These are phyloP conservation scores for Kuraishia molischiana DNA, from an alignment of 805 yeast species.

Conservation along the genomic window DNA sequence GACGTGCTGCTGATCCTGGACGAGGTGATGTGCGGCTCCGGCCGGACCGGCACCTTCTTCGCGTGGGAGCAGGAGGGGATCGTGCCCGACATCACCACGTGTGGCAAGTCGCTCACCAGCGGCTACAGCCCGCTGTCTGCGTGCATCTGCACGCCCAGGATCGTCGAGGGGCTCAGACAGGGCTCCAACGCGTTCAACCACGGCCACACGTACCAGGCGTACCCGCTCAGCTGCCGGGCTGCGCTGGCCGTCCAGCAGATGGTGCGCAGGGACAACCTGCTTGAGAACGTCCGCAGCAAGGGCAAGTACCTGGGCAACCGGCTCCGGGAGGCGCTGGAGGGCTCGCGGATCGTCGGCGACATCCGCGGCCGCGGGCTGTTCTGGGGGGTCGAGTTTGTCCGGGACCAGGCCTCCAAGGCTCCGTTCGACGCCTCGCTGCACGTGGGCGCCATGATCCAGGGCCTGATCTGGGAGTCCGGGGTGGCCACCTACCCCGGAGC, in stretches of 20 bases:
- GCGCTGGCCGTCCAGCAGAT: slow-evolving; percentile 20
- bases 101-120: slow-evolving; percentile 22
- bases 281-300: slow-evolving; percentile 14
- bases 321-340: slow-evolving; percentile 7
- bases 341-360: slow-evolving; percentile 10
- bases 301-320: slow-evolving; percentile 16
- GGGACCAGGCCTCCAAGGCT: slow-evolving; percentile 30
- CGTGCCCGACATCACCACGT: slow-evolving; percentile 21
- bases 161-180: slow-evolving; percentile 12
- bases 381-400: slow-evolving; percentile 33
- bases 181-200: slow-evolving; percentile 11
- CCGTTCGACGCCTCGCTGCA: slow-evolving; percentile 20
- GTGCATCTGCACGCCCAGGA: slow-evolving; percentile 14
- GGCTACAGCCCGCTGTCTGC: slow-evolving; percentile 22
- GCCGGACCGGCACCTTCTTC: slow-evolving; percentile 41
- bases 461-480: slow-evolving; percentile 22
- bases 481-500: slow-evolving; percentile 26
- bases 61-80: slow-evolving; percentile 20
- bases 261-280: slow-evolving; percentile 15
- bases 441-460: slow-evolving; percentile 16
- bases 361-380: slow-evolving; percentile 13
- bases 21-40: slow-evolving; percentile 47
- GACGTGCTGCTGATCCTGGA: slow-evolving; percentile 40
- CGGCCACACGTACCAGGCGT: slow-evolving; percentile 18
- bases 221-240: slow-evolving; percentile 19